Percentiles rank a stretch among this genome's conserved stretches.
Conservation (phyloP, 306 rosid species). For the Fagus crenata region DNA sequence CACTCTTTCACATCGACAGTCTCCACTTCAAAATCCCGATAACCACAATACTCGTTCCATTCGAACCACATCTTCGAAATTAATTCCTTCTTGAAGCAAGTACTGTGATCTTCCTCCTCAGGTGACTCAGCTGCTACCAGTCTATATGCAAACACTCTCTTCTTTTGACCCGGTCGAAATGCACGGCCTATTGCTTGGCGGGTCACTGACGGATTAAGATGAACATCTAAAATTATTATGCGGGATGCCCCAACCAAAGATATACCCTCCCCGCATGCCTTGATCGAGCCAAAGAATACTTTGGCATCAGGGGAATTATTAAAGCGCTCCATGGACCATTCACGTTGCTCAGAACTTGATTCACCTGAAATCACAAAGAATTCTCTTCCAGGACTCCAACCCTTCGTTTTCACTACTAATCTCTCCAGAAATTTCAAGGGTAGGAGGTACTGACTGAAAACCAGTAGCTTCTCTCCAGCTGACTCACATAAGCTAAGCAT, state of each 20-base stretch:
- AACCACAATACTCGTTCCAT: slow-evolving; percentile 82
- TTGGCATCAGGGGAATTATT: slow-evolving; percentile 70
- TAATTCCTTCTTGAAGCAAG: slow-evolving; percentile 77
- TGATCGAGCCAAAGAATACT: slow-evolving; percentile 92
- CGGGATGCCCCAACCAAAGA: slow-evolving; percentile 96
- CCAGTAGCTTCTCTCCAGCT: slow-evolving; percentile 77
- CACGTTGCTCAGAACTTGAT: slow-evolving; percentile 66
- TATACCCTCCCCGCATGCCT: slow-evolving; percentile 98
- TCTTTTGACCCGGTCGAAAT: slow-evolving; percentile 89
- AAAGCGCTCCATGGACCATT: slow-evolving; percentile 76
- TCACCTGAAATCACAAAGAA: slow-evolving; percentile 85
- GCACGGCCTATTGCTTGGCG: slow-evolving; percentile 98
- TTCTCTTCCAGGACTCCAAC: slow-evolving; percentile 77
- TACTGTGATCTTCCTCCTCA: slow-evolving; percentile 70
- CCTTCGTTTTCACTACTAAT: slow-evolving; percentile 54
- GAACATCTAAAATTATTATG: slow-evolving; percentile 73
- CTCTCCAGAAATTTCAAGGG: slow-evolving; percentile 85
- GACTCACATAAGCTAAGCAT: slow-evolving; percentile 66
- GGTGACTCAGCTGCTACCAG: slow-evolving; percentile 80
- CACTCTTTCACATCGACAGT: slow-evolving; percentile 56
- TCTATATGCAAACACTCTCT: slow-evolving; percentile 65
- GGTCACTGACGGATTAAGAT: slow-evolving; percentile 88
- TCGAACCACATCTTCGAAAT: slow-evolving; percentile 97
- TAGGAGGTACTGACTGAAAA: slow-evolving; percentile 85
- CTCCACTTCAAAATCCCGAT: slow-evolving; percentile 50